These are phyloP conservation scores for Astrocystis sublimbata DNA, from an alignment of 495 filamentous ascomycete species.

Conservation along the genomic window DNA sequence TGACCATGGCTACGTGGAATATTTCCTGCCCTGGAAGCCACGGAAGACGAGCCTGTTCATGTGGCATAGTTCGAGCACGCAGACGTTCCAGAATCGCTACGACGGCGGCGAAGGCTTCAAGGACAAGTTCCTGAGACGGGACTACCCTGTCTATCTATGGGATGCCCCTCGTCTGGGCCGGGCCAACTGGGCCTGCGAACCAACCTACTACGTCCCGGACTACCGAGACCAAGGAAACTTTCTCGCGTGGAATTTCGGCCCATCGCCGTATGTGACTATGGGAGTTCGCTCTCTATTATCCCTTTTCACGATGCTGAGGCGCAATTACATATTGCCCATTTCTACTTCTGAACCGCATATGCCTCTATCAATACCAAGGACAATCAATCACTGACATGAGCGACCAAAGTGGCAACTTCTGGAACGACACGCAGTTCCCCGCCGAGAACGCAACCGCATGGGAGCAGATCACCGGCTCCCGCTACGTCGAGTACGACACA, in stretches of 20 bases:
- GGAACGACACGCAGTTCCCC: constrained; percentile 48
- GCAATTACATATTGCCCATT: too few relatives aligned
- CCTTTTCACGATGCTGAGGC: too few relatives aligned
- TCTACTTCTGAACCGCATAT: too few relatives aligned
- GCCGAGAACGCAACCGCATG: constrained; percentile 37
- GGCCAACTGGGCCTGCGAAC: constrained; percentile 48
- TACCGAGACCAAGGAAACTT: constrained; percentile 49
- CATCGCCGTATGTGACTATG: too few relatives aligned
- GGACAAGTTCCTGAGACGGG: constrained; percentile 49
- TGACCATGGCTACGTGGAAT: constrained; percentile 54
- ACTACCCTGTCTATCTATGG: constrained; percentile 53
- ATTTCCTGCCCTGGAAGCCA: constrained; percentile 49
- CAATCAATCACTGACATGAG: too few relatives aligned
- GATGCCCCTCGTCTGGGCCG: constrained; percentile 49
- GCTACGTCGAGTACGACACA: constrained; percentile 49
- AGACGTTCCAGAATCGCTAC: constrained; percentile 51
- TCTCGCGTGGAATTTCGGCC: constrained; percentile 48
- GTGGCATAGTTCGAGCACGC: constrained; percentile 52
- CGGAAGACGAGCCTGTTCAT: constrained; percentile 48
- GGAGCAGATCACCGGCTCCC: constrained; percentile 44
- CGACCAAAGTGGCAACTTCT: constrained; percentile 41
- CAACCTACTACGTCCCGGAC: constrained; percentile 35
- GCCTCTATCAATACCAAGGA: too few relatives aligned
- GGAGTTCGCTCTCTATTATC: too few relatives aligned
- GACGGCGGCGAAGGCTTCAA: constrained; percentile 52